A percentile compares a stretch with the other conserved stretches of the same genome.
Conservation (phyloP, 257 asterid species). For the Solanum peruvianum region DNA sequence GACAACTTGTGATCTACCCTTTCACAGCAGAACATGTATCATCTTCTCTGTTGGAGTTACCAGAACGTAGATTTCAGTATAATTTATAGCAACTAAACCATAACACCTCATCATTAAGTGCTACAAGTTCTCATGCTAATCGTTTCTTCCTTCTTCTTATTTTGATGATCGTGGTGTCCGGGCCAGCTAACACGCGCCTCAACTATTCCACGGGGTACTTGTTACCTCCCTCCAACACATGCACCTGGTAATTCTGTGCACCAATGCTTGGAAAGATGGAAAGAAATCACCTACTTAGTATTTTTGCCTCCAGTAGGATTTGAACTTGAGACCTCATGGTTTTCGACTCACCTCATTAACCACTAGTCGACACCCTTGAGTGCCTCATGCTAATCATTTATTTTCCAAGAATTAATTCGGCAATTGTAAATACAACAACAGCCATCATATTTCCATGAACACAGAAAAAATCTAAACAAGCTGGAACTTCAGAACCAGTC, state of each 20-base stretch:
- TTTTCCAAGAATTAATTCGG: background rate
- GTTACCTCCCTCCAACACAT: background rate
- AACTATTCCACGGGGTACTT: background rate
- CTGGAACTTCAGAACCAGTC: background rate
- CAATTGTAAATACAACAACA: background rate
- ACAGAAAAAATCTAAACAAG: background rate
- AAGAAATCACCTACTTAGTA: background rate
- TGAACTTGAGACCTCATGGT: background rate
- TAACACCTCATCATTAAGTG: background rate
- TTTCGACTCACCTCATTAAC: background rate
- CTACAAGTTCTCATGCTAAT: background rate
- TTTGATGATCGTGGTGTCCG: background rate
- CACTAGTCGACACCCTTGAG: background rate
- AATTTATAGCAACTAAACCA: background rate
- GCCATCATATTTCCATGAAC: background rate
- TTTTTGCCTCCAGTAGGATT: background rate
- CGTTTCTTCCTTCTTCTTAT: background rate
- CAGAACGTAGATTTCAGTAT: background rate
- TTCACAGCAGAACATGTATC: background rate
- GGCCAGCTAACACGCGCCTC: background rate
- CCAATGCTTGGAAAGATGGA: background rate
- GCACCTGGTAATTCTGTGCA: background rate
- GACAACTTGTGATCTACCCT: background rate
- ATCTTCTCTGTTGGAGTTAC: background rate
- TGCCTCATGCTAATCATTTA: background rate